A percentile compares a stretch with the other conserved stretches of the same genome.
phyloP scores from a whole-genome alignment of 768 basidiomycete genomes.

The Rhizopogon vinicolor region DNA sequence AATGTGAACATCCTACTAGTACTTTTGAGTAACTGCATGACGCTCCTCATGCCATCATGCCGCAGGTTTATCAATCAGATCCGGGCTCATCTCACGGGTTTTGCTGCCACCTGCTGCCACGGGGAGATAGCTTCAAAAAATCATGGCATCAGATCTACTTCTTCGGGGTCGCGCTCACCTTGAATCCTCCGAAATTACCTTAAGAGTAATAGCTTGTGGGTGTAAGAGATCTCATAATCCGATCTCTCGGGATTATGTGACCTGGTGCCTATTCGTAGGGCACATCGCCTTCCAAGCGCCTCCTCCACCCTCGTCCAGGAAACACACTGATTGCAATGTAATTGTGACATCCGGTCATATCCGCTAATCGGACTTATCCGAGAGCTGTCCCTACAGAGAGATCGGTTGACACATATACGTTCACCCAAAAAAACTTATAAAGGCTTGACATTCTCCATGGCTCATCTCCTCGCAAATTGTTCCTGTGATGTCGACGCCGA shows the following conservation, averaged over 20 bases:
- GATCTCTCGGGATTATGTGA: slow-evolving; percentile 3
- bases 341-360: slow-evolving; percentile 9
- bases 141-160: slow-evolving; percentile 4
- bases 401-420: slow-evolving; percentile 22
- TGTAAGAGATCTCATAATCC: slow-evolving; percentile 1
- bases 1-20: not conserved
- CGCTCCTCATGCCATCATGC: slow-evolving; percentile 4
- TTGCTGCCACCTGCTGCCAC: not conserved
- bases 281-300: slow-evolving; percentile 8
- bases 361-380: slow-evolving; percentile 11
- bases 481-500: slow-evolving; percentile 33
- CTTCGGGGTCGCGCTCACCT: not conserved
- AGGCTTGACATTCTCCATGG: slow-evolving; percentile 13
- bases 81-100: slow-evolving; percentile 2
- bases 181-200: slow-evolving; percentile 4
- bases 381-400: slow-evolving; percentile 12
- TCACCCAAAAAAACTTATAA: slow-evolving; percentile 27
- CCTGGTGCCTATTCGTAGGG: slow-evolving; percentile 8
- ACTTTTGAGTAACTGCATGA: slow-evolving; percentile 1
- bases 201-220: slow-evolving; percentile 2
- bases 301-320: slow-evolving; percentile 6
- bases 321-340: slow-evolving; percentile 3
- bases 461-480: slow-evolving; percentile 32
- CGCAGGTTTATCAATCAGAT: slow-evolving; percentile 3
- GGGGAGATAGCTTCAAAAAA: not conserved